Evolutionary conservation across 768 basidiomycete species (phyloP).

Genomic region (Cytidiella melzeri): DNA sequence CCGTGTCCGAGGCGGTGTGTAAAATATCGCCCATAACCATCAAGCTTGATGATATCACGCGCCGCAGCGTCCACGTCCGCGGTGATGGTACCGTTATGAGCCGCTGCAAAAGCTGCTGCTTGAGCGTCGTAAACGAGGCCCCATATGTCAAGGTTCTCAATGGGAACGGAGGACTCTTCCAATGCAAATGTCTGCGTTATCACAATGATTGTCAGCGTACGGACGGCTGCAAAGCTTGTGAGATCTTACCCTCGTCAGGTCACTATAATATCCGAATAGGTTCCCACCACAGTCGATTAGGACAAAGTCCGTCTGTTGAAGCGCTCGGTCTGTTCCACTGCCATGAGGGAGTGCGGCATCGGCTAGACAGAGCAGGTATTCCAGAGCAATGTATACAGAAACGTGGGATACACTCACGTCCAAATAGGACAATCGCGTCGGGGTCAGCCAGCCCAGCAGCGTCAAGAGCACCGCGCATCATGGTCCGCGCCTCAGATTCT

Average conservation of each 20-base stretch:
- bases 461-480: slow-evolving; percentile 51
- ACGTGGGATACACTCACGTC: slow-evolving; percentile 52
- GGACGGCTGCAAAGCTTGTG: background rate
- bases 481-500: slow-evolving; percentile 60
- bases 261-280: slow-evolving; percentile 71
- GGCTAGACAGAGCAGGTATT: slow-evolving; percentile 37
- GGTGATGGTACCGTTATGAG: slow-evolving; percentile 43
- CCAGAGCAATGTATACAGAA: background rate
- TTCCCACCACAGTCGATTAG: slow-evolving; percentile 71
- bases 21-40: slow-evolving; percentile 53
- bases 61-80: slow-evolving; percentile 58
- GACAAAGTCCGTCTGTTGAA: slow-evolving; percentile 54
- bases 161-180: slow-evolving; percentile 46
- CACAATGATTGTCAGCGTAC: background rate
- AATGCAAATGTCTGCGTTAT: slow-evolving; percentile 61
- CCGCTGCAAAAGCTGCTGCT: slow-evolving; percentile 40
- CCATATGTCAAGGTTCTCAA: slow-evolving; percentile 55
- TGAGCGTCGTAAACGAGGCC: slow-evolving; percentile 60
- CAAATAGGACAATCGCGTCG: slow-evolving; percentile 69
- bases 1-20: slow-evolving; percentile 82
- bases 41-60: slow-evolving; percentile 38
- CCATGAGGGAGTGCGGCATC: slow-evolving; percentile 88
- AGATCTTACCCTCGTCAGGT: slow-evolving; percentile 65
- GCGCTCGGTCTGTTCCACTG: slow-evolving; percentile 57
- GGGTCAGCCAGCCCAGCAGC: slow-evolving; percentile 53